Conservation (phyloP, 2,329 filamentous ascomycete species). For the Aaosphaeria pasadenensis region DNA sequence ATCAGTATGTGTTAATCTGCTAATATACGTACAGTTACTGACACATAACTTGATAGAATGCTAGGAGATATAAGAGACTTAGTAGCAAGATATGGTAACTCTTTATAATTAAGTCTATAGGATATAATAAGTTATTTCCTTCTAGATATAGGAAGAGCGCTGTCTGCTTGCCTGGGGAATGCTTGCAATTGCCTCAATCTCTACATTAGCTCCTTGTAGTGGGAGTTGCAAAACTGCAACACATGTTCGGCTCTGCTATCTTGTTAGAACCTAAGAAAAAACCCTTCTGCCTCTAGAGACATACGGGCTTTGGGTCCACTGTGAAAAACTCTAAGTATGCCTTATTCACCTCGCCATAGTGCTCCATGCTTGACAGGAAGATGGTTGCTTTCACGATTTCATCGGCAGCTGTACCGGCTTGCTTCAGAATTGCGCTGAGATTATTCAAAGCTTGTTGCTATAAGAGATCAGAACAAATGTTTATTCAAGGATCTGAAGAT, state of each 20-base stretch:
- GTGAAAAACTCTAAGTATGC: constrained; percentile 24
- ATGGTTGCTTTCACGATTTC: constrained; percentile 29
- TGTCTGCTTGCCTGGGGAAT: too few relatives aligned
- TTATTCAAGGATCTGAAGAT: not conserved
- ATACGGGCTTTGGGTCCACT: constrained; percentile 11
- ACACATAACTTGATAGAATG: too few relatives aligned
- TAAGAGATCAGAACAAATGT: not conserved
- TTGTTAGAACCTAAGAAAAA: not conserved
- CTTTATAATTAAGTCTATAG: too few relatives aligned
- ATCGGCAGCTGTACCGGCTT: constrained; percentile 21
- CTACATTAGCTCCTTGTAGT: not conserved
- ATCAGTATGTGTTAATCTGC: too few relatives aligned
- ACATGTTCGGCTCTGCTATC: not conserved
- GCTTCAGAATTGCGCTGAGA: constrained; percentile 12
- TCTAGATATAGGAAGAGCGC: too few relatives aligned
- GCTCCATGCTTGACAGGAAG: constrained; percentile 25
- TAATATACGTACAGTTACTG: too few relatives aligned
- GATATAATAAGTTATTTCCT: too few relatives aligned
- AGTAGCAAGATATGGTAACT: too few relatives aligned
- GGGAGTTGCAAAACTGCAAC: not conserved
- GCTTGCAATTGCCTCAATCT: not conserved
- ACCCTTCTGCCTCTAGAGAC: not conserved
- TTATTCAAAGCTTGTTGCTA: not conserved
- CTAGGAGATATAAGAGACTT: too few relatives aligned
- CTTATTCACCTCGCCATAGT: constrained; percentile 27